Conservation (phyloP, 2,329 filamentous ascomycete genomes). For the Passalora sequoiae region DNA sequence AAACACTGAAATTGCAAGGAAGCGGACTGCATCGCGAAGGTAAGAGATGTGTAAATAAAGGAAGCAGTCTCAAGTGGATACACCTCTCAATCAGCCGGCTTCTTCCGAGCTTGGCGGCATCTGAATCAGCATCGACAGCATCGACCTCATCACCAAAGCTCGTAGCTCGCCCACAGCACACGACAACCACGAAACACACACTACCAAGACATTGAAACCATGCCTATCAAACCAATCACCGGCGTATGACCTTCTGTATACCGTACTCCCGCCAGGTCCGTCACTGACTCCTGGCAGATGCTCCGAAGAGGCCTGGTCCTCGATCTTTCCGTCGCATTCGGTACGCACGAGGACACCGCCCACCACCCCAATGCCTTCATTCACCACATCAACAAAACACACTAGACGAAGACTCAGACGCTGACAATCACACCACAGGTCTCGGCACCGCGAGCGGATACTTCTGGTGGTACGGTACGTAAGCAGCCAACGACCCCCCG, state of each 20-base stretch:
- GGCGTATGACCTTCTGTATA: neutral
- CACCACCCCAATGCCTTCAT: neutral
- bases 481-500: slow-evolving; percentile 16
- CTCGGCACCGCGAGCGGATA: slow-evolving; percentile 60
- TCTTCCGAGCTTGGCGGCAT: neutral
- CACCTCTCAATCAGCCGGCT: too few relatives aligned
- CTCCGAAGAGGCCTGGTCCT: slow-evolving; percentile 61
- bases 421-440: slow-evolving; percentile 38
- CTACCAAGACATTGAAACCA: neutral
- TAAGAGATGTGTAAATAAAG: too few relatives aligned
- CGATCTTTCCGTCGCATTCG: slow-evolving; percentile 61
- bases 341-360: slow-evolving; percentile 43
- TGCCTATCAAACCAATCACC: slow-evolving; percentile 3
- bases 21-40: too few relatives aligned
- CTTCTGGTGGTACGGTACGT: slow-evolving; percentile 62
- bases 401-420: slow-evolving; percentile 1
- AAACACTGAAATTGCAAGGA: too few relatives aligned
- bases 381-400: neutral
- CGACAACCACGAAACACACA: neutral
- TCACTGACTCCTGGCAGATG: slow-evolving; percentile 46
- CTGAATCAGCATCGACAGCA: neutral
- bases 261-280: neutral
- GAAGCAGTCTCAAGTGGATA: too few relatives aligned
- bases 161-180: neutral
- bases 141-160: neutral